These are phyloP conservation scores for Glycine tomentella DNA, from an alignment of 306 rosid species.

Conservation along the genomic window DNA sequence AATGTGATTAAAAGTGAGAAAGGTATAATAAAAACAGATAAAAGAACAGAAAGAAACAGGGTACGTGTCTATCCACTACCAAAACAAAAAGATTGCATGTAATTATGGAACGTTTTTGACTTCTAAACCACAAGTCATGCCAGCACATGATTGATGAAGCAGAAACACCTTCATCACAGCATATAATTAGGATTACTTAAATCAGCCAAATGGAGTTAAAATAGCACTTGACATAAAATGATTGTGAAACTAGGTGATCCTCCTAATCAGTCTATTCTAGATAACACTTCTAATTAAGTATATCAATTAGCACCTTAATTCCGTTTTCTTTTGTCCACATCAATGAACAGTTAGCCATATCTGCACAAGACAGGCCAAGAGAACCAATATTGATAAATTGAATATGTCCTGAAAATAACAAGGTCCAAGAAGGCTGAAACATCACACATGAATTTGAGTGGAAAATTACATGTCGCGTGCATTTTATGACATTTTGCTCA, in stretches of 20 bases:
- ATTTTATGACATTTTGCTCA: slow-evolving; percentile 25
- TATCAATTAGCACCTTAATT: too few relatives aligned
- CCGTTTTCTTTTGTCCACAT: too few relatives aligned
- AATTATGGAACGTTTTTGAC: slow-evolving; percentile 45
- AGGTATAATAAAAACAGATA: neutral
- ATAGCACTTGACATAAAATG: neutral
- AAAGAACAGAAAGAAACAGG: neutral
- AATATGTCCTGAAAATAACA: slow-evolving; percentile 34
- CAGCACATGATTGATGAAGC: slow-evolving; percentile 40
- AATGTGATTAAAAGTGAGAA: neutral
- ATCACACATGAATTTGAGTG: slow-evolving; percentile 36
- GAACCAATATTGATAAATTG: neutral
- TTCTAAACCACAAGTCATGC: slow-evolving; percentile 23
- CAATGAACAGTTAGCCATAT: neutral
- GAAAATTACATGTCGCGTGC: neutral
- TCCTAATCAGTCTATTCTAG: slow-evolving; percentile 19
- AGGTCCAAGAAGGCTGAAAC: slow-evolving; percentile 37
- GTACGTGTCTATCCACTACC: slow-evolving; percentile 3
- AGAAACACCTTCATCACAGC: slow-evolving; percentile 21
- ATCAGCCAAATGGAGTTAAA: too few relatives aligned
- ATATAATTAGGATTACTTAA: too few relatives aligned
- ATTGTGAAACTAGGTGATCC: slow-evolving; percentile 27
- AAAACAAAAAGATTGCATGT: neutral
- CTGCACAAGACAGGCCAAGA: neutral
- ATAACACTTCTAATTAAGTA: slow-evolving; percentile 8